Conservation (phyloP, 73 alveolate species). For the Blepharisma japonicum region DNA sequence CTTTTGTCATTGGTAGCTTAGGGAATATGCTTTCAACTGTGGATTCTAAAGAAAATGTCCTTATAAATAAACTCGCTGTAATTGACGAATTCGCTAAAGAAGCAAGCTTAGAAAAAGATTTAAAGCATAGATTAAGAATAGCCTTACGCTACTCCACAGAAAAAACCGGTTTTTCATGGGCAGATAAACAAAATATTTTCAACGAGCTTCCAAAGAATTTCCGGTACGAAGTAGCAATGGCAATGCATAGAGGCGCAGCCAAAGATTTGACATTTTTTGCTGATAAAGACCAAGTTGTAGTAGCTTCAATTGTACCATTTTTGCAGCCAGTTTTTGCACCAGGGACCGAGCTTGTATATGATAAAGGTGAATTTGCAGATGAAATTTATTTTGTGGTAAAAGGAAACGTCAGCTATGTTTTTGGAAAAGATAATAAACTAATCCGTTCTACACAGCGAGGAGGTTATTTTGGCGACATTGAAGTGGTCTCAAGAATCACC, state of each 20-base stretch:
- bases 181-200: neutral
- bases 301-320: constrained; percentile 38
- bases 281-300: constrained; percentile 38
- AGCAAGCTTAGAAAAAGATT: neutral
- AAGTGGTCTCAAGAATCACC: neutral
- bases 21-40: neutral
- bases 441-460: neutral
- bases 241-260: constrained; percentile 40
- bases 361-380: constrained; percentile 51
- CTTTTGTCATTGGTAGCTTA: constrained; percentile 72
- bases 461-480: neutral
- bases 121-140: neutral
- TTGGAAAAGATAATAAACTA: neutral
- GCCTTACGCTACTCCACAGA: neutral
- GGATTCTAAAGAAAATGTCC: neutral
- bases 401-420: neutral
- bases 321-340: constrained; percentile 36
- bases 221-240: constrained; percentile 41
- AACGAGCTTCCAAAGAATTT: constrained; percentile 11
- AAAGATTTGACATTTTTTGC: constrained; percentile 37
- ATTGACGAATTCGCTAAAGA: constrained; percentile 18
- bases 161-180: neutral
- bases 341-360: constrained; percentile 28
- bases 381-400: constrained; percentile 32
- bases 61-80: neutral